Base-by-base conservation (phyloP, 2,329 filamentous ascomycete genomes). In the Geosmithia flava region DNA sequence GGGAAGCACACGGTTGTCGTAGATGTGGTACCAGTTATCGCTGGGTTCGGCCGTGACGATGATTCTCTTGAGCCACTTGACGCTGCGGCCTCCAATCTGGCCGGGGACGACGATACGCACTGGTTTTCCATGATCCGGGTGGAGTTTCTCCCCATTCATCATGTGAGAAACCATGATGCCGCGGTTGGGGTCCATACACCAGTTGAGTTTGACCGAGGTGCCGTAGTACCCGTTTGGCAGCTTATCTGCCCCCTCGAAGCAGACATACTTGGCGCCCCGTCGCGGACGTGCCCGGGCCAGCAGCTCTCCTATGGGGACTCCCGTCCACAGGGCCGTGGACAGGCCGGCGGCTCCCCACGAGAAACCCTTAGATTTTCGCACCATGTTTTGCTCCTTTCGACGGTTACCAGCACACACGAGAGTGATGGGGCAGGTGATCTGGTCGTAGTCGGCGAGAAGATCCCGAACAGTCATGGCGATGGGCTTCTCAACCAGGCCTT, bases 1-100 rank as follows among this genome's bases (percentile, higher is more conserved):
- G 54, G 90, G 90, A 40, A 96, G 67, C 1, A 96, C 88, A 50
- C 88, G 74, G 60, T 96, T 96, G 62, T 96, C 90, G 63, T 93
- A 90, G 52, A 94, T 88, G 63, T 96, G 90, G 58, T 95, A 95
- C 87, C 88, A 95, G 59, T 94, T 95, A 53, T 91, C 83, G 59
- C 88, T 95, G 1, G 89, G 88, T 20, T 74, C 70, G 10, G 81
- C 76, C 0, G 88, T 91, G 46, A 96, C 64, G 42, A 89, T 84
- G 51, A 96, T 75, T 53, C 74, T 82, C 68, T 83, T 91, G 50
- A 96, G 62, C 90, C 90, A 96, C 64, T 96, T 96, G 30, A 96
- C 89, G 61, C 87, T 95, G 53, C 90, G 76, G 1, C 89, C 90
- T 33, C 90, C 90, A 52, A 96, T 95, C 62, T 95, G 88, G 0